A percentile compares a stretch with the other conserved stretches of the same genome.
phyloP scores from a whole-genome alignment of 257 asterid species.

The Cinchona pubescens region DNA sequence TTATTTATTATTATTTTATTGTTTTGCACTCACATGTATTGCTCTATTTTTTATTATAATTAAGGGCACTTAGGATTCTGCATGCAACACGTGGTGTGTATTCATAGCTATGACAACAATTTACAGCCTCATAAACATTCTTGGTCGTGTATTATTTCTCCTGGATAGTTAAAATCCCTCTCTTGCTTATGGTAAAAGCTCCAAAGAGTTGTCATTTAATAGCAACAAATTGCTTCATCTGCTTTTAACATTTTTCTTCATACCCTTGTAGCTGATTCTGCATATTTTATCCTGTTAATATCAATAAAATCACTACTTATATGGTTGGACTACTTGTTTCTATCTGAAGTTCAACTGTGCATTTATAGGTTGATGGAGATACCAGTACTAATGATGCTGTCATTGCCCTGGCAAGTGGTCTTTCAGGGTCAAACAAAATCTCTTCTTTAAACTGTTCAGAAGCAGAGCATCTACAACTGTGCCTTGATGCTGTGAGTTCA shows the following conservation, averaged over 20 bases:
- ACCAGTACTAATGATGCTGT: constrained; percentile 97
- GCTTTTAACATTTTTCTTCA: background rate
- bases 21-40: too few relatives aligned
- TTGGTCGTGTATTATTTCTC: background rate
- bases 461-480: constrained; percentile 72
- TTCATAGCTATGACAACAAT: too few relatives aligned
- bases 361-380: constrained; percentile 88
- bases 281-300: too few relatives aligned
- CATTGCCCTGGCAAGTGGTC: constrained; percentile 97
- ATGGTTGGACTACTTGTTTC: background rate
- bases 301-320: background rate
- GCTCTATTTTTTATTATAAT: too few relatives aligned
- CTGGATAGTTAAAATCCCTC: background rate
- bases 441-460: constrained; percentile 65
- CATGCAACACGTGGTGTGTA: background rate
- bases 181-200: background rate
- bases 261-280: background rate
- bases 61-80: background rate
- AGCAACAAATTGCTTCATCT: background rate
- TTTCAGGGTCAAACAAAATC: constrained; percentile 72
- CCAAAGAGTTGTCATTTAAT: background rate
- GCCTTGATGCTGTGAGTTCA: constrained; percentile 87
- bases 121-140: background rate
- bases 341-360: constrained; percentile 17
- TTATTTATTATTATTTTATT: too few relatives aligned